A percentile compares a stretch with the other conserved stretches of the same genome.
These are phyloP conservation scores for Scutellaria minor DNA, from an alignment of 257 asterid species.

Conservation along the genomic window DNA sequence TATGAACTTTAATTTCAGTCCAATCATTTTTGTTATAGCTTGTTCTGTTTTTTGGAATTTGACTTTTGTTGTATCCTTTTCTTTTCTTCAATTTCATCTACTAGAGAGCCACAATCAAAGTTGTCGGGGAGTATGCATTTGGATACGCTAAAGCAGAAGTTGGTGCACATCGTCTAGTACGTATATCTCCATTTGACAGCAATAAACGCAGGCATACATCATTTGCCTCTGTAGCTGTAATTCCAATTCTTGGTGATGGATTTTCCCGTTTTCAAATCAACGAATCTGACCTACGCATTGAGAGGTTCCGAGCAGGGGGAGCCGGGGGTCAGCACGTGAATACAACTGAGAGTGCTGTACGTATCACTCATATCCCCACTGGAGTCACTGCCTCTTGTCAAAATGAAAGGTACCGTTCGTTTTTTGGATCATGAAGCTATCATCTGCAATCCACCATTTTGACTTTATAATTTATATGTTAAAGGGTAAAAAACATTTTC, in stretches of 20 bases:
- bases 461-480: too few relatives aligned
- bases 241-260: slow-evolving; percentile 85
- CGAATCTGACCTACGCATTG: slow-evolving; percentile 86
- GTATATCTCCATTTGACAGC: slow-evolving; percentile 90
- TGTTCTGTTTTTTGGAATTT: not conserved
- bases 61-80: not conserved
- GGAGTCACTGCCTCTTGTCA: slow-evolving; percentile 89
- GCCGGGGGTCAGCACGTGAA: slow-evolving; percentile 92
- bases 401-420: slow-evolving; percentile 71
- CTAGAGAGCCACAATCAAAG: slow-evolving; percentile 92
- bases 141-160: slow-evolving; percentile 97
- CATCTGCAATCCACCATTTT: not conserved
- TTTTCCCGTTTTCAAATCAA: slow-evolving; percentile 73
- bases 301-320: slow-evolving; percentile 84
- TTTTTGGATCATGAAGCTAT: not conserved
- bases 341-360: slow-evolving; percentile 93
- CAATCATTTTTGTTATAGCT: not conserved
- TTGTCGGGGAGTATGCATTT: slow-evolving; percentile 85
- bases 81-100: slow-evolving; percentile 21
- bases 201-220: slow-evolving; percentile 94
- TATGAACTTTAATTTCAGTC: slow-evolving; percentile 10
- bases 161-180: slow-evolving; percentile 96
- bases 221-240: slow-evolving; percentile 93
- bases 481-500: too few relatives aligned
- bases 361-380: slow-evolving; percentile 93